Evolutionary conservation across 805 yeast genomes (phyloP).

Genomic region (Metschnikowia vanudenii): DNA sequence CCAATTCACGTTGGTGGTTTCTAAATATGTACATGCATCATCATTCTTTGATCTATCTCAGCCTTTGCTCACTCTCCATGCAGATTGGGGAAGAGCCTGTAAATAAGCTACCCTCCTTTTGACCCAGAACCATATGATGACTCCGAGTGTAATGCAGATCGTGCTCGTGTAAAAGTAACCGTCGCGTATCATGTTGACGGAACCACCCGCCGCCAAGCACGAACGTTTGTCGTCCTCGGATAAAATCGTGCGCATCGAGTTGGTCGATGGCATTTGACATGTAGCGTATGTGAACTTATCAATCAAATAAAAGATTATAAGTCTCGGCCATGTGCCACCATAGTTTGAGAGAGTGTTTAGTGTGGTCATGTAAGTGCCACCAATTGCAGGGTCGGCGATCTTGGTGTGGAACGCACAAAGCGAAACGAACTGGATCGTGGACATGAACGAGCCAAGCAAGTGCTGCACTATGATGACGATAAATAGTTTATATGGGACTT

Average conservation of each 20-base stretch:
- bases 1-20: too few relatives aligned
- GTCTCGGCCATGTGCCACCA: slow-evolving; percentile 97
- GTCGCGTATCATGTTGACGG: slow-evolving; percentile 55
- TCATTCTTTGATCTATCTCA: background rate
- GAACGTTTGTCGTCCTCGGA: slow-evolving; percentile 42
- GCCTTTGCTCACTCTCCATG: slow-evolving; percentile 63
- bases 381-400: slow-evolving; percentile 92
- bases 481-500: slow-evolving; percentile 56
- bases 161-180: slow-evolving; percentile 83
- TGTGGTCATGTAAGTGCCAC: slow-evolving; percentile 98
- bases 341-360: slow-evolving; percentile 86
- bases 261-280: slow-evolving; percentile 42
- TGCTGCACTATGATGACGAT: slow-evolving; percentile 78
- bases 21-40: background rate
- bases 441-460: slow-evolving; percentile 83
- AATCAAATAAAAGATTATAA: slow-evolving; percentile 75
- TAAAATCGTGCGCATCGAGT: slow-evolving; percentile 2
- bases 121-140: slow-evolving; percentile 66
- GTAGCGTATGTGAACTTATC: slow-evolving; percentile 70
- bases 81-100: slow-evolving; percentile 68
- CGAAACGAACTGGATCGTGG: slow-evolving; percentile 92
- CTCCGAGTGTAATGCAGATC: slow-evolving; percentile 68
- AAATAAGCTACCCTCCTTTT: slow-evolving; percentile 57
- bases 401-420: slow-evolving; percentile 93
- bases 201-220: slow-evolving; percentile 58